phyloP scores from a whole-genome alignment of 108 stramenopile genomes.

The Stephanodiscus minutulus region DNA sequence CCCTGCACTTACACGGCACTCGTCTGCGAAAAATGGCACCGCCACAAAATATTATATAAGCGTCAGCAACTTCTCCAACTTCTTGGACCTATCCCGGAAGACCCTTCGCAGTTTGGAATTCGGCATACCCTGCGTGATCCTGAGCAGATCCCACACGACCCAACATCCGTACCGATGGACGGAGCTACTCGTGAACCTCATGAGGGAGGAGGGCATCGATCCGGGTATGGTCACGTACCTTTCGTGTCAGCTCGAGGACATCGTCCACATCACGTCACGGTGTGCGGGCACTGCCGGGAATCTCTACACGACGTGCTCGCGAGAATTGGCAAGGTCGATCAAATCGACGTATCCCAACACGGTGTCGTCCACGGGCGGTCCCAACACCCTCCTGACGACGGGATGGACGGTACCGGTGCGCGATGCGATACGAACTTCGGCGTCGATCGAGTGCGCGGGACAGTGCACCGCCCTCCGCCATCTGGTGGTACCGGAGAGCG shows the following conservation, averaged over 20 bases:
- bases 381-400: slow-evolving; percentile 78
- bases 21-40: background rate
- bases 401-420: slow-evolving; percentile 61
- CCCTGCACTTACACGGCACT: no score
- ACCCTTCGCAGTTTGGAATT: slow-evolving; percentile 74
- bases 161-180: slow-evolving; percentile 88
- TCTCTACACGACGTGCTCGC: slow-evolving; percentile 76
- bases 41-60: slow-evolving; percentile 10
- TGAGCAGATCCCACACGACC: slow-evolving; percentile 70
- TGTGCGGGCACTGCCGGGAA: slow-evolving; percentile 60
- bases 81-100: slow-evolving; percentile 88
- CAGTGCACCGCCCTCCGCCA: slow-evolving; percentile 90
- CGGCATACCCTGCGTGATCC: slow-evolving; percentile 78
- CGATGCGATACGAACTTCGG: slow-evolving; percentile 74
- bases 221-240: slow-evolving; percentile 78
- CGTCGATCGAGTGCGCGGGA: slow-evolving; percentile 81
- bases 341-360: slow-evolving; percentile 70
- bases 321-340: slow-evolving; percentile 69
- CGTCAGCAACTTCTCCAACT: slow-evolving; percentile 88
- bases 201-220: slow-evolving; percentile 62
- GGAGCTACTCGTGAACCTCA: slow-evolving; percentile 54
- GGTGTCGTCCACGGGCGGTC: slow-evolving; percentile 85
- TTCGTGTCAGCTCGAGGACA: slow-evolving; percentile 70
- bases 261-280: slow-evolving; percentile 63
- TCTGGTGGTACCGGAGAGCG: slow-evolving; percentile 60